Base-by-base conservation (phyloP, 768 basidiomycete genomes). In the Coprinopsis sp. region DNA sequence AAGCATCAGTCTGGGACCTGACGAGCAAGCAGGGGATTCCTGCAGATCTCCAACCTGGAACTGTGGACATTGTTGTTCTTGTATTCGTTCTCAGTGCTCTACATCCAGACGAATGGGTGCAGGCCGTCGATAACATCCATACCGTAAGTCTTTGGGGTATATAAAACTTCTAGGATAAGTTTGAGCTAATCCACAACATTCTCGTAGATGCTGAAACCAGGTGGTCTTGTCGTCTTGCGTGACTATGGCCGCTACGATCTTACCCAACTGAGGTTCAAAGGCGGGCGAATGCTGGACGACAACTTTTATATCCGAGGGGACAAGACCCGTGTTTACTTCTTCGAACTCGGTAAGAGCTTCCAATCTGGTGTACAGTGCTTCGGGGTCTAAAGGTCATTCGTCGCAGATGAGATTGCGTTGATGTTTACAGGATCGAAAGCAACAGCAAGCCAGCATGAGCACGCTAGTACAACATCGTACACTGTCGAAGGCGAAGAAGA, bases 261-360 rank as follows among this genome's bases (percentile, higher is more conserved):
- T 36, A 90, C 96, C 1, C 95, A 97, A 63, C 71, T 99, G 36
- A 77, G 96, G 8, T 96, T 99, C 73, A 96, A 91, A 64, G 75
- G 76, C 5, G 82, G 85, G 1, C 76, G 96, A 10, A 76, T 98
- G 46, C 77, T 98, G 10, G 88, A 91, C 33, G 91, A 94, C 37
- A 94, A 96, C 61, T 84, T 99, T 54, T 99, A 99, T 58, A 87
- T 96, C 42, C 79, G 96, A 29, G 96, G 96, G 1, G 96, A 99
- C 68, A 94, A 91, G 58, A 98, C 96, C 0, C 75, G 96, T 30
- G 96, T 99, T 0, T 98, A 97, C 65, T 99, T 98, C 64, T 99
- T 99, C 54, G 87, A 90, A 50, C 63, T 89, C 10, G 89, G 93
- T 90, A 54, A 24, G 69, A 53, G 1, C 4, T 31, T 40, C 31